These are phyloP conservation scores for Camellia lanceoleosa DNA, from an alignment of 148 eudicot species.

Conservation along the genomic window DNA sequence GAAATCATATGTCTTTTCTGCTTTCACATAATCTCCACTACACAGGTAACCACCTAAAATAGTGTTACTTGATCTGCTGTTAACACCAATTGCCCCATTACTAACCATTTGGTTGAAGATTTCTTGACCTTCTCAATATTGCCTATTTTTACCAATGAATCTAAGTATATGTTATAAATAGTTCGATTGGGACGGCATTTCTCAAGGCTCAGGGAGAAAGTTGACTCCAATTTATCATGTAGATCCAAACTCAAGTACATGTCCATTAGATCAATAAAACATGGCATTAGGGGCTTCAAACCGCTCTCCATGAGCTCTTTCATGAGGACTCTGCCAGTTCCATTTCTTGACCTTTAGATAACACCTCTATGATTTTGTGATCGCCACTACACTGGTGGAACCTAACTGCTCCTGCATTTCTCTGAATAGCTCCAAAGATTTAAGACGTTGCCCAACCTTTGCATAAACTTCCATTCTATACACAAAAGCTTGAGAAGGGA, in stretches of 20 bases:
- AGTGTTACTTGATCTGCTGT: constrained; percentile 54
- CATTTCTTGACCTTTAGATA: constrained; percentile 57
- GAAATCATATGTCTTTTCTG: constrained; percentile 52
- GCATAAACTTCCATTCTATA: constrained; percentile 80
- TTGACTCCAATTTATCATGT: constrained; percentile 65
- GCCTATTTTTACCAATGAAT: constrained; percentile 61
- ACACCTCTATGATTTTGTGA: constrained; percentile 68
- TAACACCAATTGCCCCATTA: constrained; percentile 59
- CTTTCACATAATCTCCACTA: constrained; percentile 48
- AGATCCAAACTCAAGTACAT: constrained; percentile 58
- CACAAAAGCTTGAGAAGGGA: constrained; percentile 77
- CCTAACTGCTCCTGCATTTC: constrained; percentile 48
- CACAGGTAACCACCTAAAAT: constrained; percentile 65
- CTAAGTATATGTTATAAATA: constrained; percentile 59
- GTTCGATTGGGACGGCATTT: constrained; percentile 63
- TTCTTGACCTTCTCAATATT: constrained; percentile 60
- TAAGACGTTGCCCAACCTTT: constrained; percentile 44
- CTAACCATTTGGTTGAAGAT: constrained; percentile 71
- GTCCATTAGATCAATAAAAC: constrained; percentile 53
- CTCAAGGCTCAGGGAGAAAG: constrained; percentile 56
- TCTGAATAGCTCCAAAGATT: constrained; percentile 66
- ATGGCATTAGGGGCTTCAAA: constrained; percentile 62
- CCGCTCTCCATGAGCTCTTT: constrained; percentile 61
- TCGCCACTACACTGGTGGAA: constrained; percentile 44
- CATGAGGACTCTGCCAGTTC: constrained; percentile 79